phyloP scores from a whole-genome alignment of 441 rosid species.

The Eutrema salsugineum region DNA sequence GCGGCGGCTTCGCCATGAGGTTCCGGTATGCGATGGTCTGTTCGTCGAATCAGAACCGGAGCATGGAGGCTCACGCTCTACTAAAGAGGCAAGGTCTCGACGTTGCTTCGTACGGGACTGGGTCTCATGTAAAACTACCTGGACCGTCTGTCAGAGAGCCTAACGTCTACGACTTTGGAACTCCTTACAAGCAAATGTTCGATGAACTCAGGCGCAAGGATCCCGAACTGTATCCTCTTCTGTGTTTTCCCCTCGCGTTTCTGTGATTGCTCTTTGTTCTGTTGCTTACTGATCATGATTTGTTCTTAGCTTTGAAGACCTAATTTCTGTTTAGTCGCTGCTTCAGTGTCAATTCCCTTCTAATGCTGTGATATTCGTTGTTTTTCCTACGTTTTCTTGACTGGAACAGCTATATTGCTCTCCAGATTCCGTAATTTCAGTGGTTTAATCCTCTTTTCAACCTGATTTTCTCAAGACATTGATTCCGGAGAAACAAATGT shows the following conservation, averaged over 20 bases:
- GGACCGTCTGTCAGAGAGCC: constrained; percentile 95
- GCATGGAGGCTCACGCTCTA: constrained; percentile 91
- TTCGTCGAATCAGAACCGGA: constrained; percentile 93
- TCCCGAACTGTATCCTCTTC: constrained; percentile 73
- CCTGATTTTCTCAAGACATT: neutral
- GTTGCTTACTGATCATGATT: neutral
- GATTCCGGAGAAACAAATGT: neutral
- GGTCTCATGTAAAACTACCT: constrained; percentile 90
- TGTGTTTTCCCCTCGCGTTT: neutral
- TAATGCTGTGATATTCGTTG: neutral
- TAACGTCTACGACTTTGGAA: constrained; percentile 88
- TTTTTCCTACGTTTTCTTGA: neutral
- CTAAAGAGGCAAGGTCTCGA: constrained; percentile 83
- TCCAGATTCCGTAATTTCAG: neutral
- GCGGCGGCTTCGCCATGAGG: constrained; percentile 40
- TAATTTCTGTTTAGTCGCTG: neutral
- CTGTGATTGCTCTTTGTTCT: neutral
- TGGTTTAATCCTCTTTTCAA: neutral
- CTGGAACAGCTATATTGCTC: neutral
- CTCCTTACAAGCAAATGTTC: constrained; percentile 92
- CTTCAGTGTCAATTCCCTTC: neutral
- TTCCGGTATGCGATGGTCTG: constrained; percentile 91
- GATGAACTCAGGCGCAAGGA: constrained; percentile 94
- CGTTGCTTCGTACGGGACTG: constrained; percentile 90
- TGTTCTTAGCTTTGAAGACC: neutral